Percentiles rank a stretch among this genome's conserved stretches.
Conservation (phyloP, 441 rosid species). For the Rhodomyrtus psidioides region DNA sequence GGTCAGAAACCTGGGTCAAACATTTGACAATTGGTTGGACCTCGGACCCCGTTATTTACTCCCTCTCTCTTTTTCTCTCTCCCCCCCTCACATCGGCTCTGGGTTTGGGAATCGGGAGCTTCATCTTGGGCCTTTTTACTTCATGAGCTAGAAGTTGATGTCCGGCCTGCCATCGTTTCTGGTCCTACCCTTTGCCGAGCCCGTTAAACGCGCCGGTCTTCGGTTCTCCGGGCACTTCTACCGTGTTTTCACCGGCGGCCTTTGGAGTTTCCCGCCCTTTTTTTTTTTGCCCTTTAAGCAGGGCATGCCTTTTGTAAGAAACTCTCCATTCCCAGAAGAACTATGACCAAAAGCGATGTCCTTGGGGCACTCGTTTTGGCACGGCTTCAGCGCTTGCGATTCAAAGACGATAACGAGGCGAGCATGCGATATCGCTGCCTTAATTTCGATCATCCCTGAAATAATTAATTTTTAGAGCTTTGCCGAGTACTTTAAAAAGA, state of each 20-base stretch:
- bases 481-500: too few relatives aligned
- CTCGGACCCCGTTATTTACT: too few relatives aligned
- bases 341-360: background rate
- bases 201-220: background rate
- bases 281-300: background rate
- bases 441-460: background rate
- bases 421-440: background rate
- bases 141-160: background rate
- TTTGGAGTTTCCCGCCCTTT: background rate
- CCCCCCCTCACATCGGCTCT: background rate
- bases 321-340: background rate
- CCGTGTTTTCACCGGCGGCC: background rate
- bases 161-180: background rate
- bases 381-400: background rate
- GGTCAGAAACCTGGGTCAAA: background rate
- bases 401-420: background rate
- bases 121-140: background rate
- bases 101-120: background rate
- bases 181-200: background rate
- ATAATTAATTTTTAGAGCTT: too few relatives aligned
- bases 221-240: background rate
- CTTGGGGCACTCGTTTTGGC: background rate
- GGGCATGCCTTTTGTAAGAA: background rate
- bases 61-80: too few relatives aligned
- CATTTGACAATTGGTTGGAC: background rate